Percentiles rank a stretch among this genome's conserved stretches.
Conservation (phyloP, 73 alveolate genomes). For the Paramecium tetraurelia region DNA sequence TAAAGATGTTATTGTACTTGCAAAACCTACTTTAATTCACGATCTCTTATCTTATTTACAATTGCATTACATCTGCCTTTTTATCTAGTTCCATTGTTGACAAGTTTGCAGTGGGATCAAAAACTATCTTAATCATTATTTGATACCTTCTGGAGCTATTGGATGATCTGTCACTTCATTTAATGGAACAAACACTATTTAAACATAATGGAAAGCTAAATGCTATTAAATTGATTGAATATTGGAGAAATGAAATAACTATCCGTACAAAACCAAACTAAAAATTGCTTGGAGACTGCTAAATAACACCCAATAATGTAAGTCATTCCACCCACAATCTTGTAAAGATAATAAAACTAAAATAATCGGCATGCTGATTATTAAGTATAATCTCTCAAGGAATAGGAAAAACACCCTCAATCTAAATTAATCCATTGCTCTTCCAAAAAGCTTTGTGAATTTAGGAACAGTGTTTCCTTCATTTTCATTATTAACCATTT, state of each 20-base stretch:
- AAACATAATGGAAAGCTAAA: background rate
- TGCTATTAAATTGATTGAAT: background rate
- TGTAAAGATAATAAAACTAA: background rate
- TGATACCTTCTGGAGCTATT: constrained; percentile 16
- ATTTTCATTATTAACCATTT: background rate
- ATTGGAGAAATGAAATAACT: background rate
- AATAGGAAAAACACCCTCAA: background rate
- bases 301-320: constrained; percentile 11
- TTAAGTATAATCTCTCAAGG: constrained; percentile 16
- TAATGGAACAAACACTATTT: constrained; percentile 17
- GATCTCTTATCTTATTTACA: background rate
- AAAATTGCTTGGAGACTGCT: background rate
- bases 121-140: background rate
- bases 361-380: background rate
- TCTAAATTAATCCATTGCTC: background rate
- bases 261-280: background rate
- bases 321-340: background rate
- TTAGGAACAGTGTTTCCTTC: background rate
- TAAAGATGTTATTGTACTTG: background rate
- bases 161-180: background rate
- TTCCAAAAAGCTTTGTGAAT: background rate
- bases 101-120: background rate
- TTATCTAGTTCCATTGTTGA: background rate
- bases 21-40: background rate
- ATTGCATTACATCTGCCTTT: background rate